Evolutionary conservation across 176 grass and related monocot genomes (phyloP).

Genomic region (Eremochloa ophiuroides): DNA sequence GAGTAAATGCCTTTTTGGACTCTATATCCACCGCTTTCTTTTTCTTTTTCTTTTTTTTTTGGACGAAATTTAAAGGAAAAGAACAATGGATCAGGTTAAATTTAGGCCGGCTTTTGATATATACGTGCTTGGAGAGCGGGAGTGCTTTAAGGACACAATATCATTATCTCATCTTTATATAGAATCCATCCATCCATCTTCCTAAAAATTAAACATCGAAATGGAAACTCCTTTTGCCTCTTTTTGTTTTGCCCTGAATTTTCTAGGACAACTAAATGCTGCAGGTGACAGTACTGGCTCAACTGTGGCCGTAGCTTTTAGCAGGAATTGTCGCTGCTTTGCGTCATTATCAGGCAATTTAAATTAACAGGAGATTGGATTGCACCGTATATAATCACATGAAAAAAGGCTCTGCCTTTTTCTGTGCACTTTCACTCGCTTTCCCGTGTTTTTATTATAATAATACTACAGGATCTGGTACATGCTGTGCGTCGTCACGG

Average conservation of each 20-base stretch:
- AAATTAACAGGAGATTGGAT: background rate
- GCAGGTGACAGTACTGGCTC: conserved; percentile 1
- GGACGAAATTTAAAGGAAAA: conserved; percentile 4
- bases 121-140: background rate
- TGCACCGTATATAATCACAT: background rate
- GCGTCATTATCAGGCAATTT: conserved; percentile 21
- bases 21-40: background rate
- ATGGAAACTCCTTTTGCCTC: background rate
- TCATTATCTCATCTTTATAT: background rate
- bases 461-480: background rate
- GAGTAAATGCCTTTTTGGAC: background rate
- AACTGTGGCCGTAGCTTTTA: conserved; percentile 22
- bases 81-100: background rate
- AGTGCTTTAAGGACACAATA: background rate
- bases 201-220: background rate
- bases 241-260: conserved; percentile 1
- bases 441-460: background rate
- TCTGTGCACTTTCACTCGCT: background rate
- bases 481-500: background rate
- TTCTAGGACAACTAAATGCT: background rate
- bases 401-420: background rate
- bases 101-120: background rate
- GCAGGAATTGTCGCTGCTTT: background rate
- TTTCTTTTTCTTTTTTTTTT: background rate
- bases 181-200: background rate